These are phyloP conservation scores for Saururus chinensis DNA, from an alignment of 164 flowering plant species.

Conservation along the genomic window DNA sequence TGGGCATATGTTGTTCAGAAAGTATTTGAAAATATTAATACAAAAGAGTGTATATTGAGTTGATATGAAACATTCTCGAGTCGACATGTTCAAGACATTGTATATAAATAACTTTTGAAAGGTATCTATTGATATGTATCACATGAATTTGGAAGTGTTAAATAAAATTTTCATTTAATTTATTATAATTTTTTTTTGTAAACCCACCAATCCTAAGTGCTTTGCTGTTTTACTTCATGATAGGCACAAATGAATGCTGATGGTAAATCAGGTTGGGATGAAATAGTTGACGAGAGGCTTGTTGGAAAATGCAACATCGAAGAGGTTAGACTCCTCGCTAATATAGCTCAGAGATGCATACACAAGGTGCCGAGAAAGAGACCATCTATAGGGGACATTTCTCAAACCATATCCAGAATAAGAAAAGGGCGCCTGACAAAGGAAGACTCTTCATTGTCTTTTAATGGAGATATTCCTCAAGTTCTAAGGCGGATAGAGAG, in stretches of 20 bases:
- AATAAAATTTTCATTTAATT: too few species aligned
- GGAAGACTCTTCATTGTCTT: slow-evolving; percentile 24
- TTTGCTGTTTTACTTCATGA: background rate
- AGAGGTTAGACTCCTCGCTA: slow-evolving; percentile 63
- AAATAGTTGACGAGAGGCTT: slow-evolving; percentile 68
- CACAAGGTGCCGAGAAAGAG: slow-evolving; percentile 63
- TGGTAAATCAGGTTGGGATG: slow-evolving; percentile 55
- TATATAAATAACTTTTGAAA: too few species aligned
- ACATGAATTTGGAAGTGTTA: background rate
- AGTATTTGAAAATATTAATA: too few species aligned
- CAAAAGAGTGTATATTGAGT: too few species aligned
- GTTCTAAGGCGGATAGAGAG: slow-evolving; percentile 46
- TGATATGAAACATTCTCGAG: too few species aligned
- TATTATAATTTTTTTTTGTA: background rate
- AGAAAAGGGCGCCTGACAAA: slow-evolving; percentile 40
- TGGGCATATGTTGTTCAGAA: too few species aligned
- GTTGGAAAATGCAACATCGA: slow-evolving; percentile 55
- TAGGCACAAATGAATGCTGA: slow-evolving; percentile 88
- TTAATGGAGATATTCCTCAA: slow-evolving; percentile 27
- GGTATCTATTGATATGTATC: background rate
- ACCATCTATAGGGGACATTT: slow-evolving; percentile 72
- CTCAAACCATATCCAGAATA: slow-evolving; percentile 60
- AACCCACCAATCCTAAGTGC: background rate
- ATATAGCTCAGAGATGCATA: slow-evolving; percentile 70
- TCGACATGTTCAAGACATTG: too few species aligned